These are phyloP conservation scores for Achaetomiella virescens DNA, from an alignment of 495 filamentous ascomycete species.

Conservation along the genomic window DNA sequence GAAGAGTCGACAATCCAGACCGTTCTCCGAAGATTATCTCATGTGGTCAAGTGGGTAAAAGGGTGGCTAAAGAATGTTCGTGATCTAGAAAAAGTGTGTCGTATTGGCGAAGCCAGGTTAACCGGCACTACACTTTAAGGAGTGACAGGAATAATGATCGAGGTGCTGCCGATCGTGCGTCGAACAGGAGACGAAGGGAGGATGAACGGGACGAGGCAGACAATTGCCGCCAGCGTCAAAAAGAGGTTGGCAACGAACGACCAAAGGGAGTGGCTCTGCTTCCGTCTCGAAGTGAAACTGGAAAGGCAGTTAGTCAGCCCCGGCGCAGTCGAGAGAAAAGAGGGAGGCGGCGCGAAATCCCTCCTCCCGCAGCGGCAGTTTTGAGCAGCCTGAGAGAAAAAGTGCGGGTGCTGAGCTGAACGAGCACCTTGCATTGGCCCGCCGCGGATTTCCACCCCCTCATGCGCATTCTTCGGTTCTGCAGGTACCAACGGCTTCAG, in stretches of 20 bases:
- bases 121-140: neutral
- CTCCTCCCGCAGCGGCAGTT: neutral
- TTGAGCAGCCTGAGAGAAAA: constrained; percentile 7
- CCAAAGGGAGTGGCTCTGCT: constrained; percentile 13
- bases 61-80: neutral
- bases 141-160: neutral
- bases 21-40: neutral
- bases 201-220: neutral
- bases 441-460: neutral
- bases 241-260: neutral
- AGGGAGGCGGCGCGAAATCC: neutral
- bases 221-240: constrained; percentile 1
- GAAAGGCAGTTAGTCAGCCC: constrained; percentile 10
- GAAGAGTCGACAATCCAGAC: neutral
- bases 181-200: neutral
- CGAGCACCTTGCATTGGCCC: constrained; percentile 8
- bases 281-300: constrained; percentile 16
- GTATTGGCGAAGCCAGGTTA: neutral
- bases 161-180: neutral
- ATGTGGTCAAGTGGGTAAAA: neutral
- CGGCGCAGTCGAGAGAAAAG: neutral
- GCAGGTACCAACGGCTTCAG: constrained; percentile 11
- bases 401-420: constrained; percentile 9
- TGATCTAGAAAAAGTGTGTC: neutral
- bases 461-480: constrained; percentile 4